Conservation (phyloP, 148 eudicot genomes). For the Fallopia convolvulus region DNA sequence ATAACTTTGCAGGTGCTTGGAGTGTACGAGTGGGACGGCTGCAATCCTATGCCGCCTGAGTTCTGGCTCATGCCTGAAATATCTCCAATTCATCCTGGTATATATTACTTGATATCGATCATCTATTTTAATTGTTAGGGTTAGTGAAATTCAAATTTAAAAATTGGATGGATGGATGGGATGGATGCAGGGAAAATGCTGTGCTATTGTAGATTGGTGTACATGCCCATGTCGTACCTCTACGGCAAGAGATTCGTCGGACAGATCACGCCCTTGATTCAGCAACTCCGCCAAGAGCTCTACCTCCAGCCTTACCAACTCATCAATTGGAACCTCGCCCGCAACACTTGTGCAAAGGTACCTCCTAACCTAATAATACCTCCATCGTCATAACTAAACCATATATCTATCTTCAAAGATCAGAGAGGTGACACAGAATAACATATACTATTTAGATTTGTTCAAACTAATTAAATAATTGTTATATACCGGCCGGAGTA, state of each 20-base stretch:
- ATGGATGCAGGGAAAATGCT: constrained; percentile 47
- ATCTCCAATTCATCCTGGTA: constrained; percentile 59
- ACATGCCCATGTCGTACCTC: constrained; percentile 67
- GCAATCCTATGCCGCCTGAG: constrained; percentile 68
- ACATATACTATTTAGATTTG: too few species aligned
- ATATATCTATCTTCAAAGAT: too few species aligned
- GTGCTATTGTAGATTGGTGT: constrained; percentile 54
- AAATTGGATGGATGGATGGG: neutral
- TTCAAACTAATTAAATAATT: too few species aligned
- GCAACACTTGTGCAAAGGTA: constrained; percentile 57
- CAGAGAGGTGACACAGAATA: too few species aligned
- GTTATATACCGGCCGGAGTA: too few species aligned
- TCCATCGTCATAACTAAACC: too few species aligned
- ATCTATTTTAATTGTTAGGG: too few species aligned
- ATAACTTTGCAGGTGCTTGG: constrained; percentile 37
- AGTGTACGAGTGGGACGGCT: constrained; percentile 60
- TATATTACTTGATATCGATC: too few species aligned
- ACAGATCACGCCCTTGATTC: constrained; percentile 29
- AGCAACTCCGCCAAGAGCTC: constrained; percentile 39
- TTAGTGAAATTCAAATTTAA: too few species aligned
- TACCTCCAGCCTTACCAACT: constrained; percentile 30
- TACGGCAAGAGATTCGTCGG: constrained; percentile 68
- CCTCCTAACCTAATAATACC: too few species aligned
- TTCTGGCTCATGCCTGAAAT: constrained; percentile 54
- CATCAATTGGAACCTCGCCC: constrained; percentile 45